Evolutionary conservation across 202 grass and related monocot species (phyloP), one percentile per base, ranked within the genome.

Genomic region (Carex arenaria): DNA sequence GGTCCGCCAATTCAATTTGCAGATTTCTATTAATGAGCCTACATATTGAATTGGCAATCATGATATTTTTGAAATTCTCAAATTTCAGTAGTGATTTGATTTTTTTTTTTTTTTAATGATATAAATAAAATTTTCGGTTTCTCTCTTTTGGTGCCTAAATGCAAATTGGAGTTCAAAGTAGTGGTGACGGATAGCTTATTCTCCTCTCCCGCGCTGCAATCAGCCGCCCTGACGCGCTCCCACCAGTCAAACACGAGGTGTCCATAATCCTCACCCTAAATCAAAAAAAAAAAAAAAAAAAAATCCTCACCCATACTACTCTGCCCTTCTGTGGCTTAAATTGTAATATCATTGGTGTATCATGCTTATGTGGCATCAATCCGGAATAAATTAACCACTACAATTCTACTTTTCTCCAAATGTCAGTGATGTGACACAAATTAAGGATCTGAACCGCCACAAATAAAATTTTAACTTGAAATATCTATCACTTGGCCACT

Each of bases 211-310:
- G 73, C 51, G 73, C 73, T 17, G 22, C 10, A 8, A 52, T 74
- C 28, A 36, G 52, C 52, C 72, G 49, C 14, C 72, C 72, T 57
- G 51, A 53, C 3, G 14, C 73, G 14, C 28, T 77, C 14, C 52
- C 52, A 77, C 73, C 31, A 77, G 73, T 77, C 73, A 77, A 77
- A 53, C 73, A 77, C 52, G 28, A 76, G 49, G 52, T 76, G 55
- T 56, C 26, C 43, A 22, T 31, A 31, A 53, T 31, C 13, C 20
- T 22, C 5, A 36, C 5, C 38, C 38, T 40, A 2, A 34, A 34
- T 38, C 36, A 38, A 4, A 4, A 34, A 34, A 34, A 38, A 38
- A 38, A 38, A 38, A 38, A 5, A 38, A 38, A 38, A 38, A 38
- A 6, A 38, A 38, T 38, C 36, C 36, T 38, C 47, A 55, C 49